Base-by-base conservation (phyloP, 768 basidiomycete species). In the Lactifluus piperatus region DNA sequence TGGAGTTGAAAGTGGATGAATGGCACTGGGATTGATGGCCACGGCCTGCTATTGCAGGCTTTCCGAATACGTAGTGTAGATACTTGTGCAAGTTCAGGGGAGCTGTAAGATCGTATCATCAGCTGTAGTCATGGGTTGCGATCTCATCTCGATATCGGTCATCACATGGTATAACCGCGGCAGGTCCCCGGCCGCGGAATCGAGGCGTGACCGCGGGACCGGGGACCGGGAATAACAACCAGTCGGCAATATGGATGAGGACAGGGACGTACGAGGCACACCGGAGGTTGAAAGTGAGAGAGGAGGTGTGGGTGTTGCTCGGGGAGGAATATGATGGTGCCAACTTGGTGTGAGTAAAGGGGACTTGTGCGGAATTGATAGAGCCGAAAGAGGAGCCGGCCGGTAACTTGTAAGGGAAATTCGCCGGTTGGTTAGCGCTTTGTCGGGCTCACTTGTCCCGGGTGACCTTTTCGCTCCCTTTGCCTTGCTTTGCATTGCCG, bases 371-470 rank as follows among this genome's bases (percentile, higher is more conserved):
- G 37, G 49, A 26, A 16, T 8, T 26, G 36, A 20, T 43, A 34
- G 58, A 37, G 58, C 48, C 58, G 54, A 50, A 51, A 56, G 50
- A 9, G 49, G 47, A 37, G 36, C 60, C 60, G 60, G 60, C 54
- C 54, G 60, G 60, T 26, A 61, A 61, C 60, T 61, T 61, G 60
- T 56, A 61, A 52, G 60, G 60, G 60, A 56, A 61, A 61, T 61
- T 61, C 36, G 60, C 60, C 60, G 60, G 55, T 37, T 51, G 24
- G 54, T 51, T 48, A 54, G 58, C 54, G 54, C 54, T 56, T n/a
- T 48, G 45, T 27, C 43, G 43, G 43, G 16, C 16, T 44, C 22
- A 44, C 43, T 44, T 44, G 9, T 52, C 20, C 34, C 57, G 49
- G 14, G 29, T 39, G 26, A 29, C 41, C 43, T 51, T 29, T 43